Conservation (phyloP, 805 yeast genomes). For the Candida sanyiensis region DNA sequence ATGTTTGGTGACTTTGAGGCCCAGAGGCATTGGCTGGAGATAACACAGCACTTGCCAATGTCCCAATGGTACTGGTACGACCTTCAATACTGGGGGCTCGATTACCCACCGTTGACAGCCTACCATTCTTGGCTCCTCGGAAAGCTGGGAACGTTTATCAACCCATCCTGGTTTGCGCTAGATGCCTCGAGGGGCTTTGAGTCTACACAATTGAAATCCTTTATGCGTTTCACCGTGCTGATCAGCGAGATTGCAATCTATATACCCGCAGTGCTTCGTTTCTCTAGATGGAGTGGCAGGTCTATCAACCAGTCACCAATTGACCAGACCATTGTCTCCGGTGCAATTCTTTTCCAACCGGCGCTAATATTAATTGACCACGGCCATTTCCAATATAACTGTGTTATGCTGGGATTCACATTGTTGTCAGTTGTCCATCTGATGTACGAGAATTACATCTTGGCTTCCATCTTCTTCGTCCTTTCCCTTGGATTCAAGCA, state of each 20-base stretch:
- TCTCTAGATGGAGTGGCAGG: slow-evolving; percentile 66
- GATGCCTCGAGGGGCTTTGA: slow-evolving; percentile 75
- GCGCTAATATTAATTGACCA: slow-evolving; percentile 81
- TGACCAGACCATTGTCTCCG: slow-evolving; percentile 70
- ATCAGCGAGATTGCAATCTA: slow-evolving; percentile 68
- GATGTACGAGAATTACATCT: slow-evolving; percentile 52
- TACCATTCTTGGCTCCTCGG: slow-evolving; percentile 85
- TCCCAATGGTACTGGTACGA: slow-evolving; percentile 85
- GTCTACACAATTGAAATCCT: slow-evolving; percentile 59
- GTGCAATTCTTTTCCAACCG: slow-evolving; percentile 82
- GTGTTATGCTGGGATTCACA: slow-evolving; percentile 88
- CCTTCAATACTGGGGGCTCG: slow-evolving; percentile 91
- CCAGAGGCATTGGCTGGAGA: slow-evolving; percentile 96
- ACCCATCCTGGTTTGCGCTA: slow-evolving; percentile 71
- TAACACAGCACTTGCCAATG: slow-evolving; percentile 72
- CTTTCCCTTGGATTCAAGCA: slow-evolving; percentile 82
- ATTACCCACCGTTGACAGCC: slow-evolving; percentile 96
- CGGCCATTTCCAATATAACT: slow-evolving; percentile 95
- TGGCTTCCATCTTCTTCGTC: slow-evolving; percentile 75
- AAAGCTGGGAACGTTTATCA: slow-evolving; percentile 55
- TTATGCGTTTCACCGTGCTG: slow-evolving; percentile 77
- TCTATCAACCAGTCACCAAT: slow-evolving; percentile 52
- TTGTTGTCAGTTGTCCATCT: slow-evolving; percentile 62
- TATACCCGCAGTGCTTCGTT: slow-evolving; percentile 74
- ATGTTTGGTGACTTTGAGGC: slow-evolving; percentile 96